Evolutionary conservation across 2,329 filamentous ascomycete genomes (phyloP), one percentile per base, ranked within the genome.

Genomic region (Chrysoporthe puriensis): DNA sequence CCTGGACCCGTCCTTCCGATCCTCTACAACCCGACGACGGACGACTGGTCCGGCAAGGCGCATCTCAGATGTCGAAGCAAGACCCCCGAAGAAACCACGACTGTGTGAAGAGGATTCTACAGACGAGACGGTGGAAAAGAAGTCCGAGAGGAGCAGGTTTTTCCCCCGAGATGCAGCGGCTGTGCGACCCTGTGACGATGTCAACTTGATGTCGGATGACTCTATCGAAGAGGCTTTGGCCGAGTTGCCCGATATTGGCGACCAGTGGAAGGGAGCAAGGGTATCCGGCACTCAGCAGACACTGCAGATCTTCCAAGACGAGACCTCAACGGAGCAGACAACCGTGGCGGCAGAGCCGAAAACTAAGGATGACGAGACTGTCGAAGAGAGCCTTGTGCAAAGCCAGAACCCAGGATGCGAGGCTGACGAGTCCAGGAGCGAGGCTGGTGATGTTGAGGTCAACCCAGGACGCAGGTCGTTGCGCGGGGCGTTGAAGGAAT

Each of bases 11-110:
- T 66, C 69, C 5, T 60, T 70, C 40, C 43, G 62, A 4, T 40
- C 54, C 44, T 70, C 72, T 6, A 58, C 68, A 56, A 59, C 68
- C 59, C 73, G 75, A 57, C 74, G 75, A 6, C 70, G 71, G 32
- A 76, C 73, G 18, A 62, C 71, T 2, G 74, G 73, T 46, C 66
- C 77, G 68, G 21, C 69, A n/a, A 70, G 68, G 40, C 68, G 68
- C 8, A 61, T 70, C 34, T 70, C 68, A 14, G 62, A 65, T 32
- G 54, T 40, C 14, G 68, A 70, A 72, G 63, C 74, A 26, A 71
- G 85, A 62, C 86, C 86, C 32, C 80, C 80, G 64, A 89, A 89
- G 78, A 88, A 88, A 75, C 82, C 82, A 52, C 83, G 86, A 48
- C 75, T 88, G 7, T 87, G 84, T 67, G 79, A 83, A 4, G 83